Evolutionary conservation across 2,329 filamentous ascomycete genomes (phyloP).

Genomic region (Diplodia intermedia): DNA sequence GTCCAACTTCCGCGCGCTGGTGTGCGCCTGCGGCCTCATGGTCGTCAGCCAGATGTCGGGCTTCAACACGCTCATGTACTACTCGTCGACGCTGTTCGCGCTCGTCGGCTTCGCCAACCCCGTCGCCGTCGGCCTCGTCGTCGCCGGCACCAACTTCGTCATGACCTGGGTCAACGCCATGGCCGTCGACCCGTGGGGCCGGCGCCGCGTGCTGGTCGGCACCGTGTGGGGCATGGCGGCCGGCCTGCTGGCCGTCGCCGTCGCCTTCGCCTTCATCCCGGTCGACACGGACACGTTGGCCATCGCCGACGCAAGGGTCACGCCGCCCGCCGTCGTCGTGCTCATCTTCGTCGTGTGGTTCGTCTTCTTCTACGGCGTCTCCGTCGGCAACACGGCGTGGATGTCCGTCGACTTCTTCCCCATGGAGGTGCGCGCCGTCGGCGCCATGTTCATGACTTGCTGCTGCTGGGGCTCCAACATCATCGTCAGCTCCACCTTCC

Average conservation of each 20-base stretch:
- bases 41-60: conserved; percentile 58
- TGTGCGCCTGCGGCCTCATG: conserved; percentile 60
- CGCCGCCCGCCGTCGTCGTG: conserved; percentile 47
- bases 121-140: conserved; percentile 55
- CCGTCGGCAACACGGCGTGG: conserved; percentile 58
- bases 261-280: conserved; percentile 57
- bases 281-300: conserved; percentile 50
- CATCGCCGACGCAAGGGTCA: conserved; percentile 45
- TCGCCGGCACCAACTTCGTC: conserved; percentile 57
- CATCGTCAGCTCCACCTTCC: conserved; percentile 59
- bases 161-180: conserved; percentile 59
- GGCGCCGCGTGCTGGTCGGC: conserved; percentile 54
- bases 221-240: conserved; percentile 56
- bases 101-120: conserved; percentile 60
- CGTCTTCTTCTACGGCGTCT: conserved; percentile 54
- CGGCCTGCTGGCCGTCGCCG: conserved; percentile 51
- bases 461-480: conserved; percentile 48
- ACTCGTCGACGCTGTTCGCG: conserved; percentile 52
- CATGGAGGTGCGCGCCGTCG: conserved; percentile 57
- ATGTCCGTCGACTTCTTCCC: conserved; percentile 57
- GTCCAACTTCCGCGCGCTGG: conserved; percentile 55
- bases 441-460: conserved; percentile 58
- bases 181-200: conserved; percentile 55
- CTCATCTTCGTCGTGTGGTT: conserved; percentile 55
- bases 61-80: conserved; percentile 57